Base-by-base conservation (phyloP, 148 eudicot species). In the Oxyria digyna region DNA sequence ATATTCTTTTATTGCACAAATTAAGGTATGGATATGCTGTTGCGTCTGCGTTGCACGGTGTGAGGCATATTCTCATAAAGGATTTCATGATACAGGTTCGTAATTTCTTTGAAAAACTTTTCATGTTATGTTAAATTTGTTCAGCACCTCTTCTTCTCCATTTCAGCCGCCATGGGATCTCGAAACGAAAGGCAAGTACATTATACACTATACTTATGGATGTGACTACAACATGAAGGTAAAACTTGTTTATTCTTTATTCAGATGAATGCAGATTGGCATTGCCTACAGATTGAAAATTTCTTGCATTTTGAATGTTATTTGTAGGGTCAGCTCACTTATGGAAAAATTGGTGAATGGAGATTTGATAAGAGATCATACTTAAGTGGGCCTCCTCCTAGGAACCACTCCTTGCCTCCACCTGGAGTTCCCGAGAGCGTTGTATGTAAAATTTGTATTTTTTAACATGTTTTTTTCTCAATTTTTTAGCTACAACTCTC, bases 21-120 rank as follows among this genome's bases (percentile, higher is more conserved):
- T 41, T 13, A 67, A 94, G 98, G 98, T 94, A 94, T 85, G 98
- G 89, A 31, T 94, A 94, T 81, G 98, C 98, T 29, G 82, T 90
- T 77, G 98, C 98, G 45, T 90, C 98, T 65, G 98, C 98, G 72
- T 82, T 94, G 77, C 97, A 94, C 66, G 96, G 90, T 68, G 97
- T 94, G 73, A 82, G 82, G 50, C 97, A 94, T 74, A 82, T 82
- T 78, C 97, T 90, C 68, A 87, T 85, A 40, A 86, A 87, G 73
- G 96, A 94, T 74, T 94, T 94, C 71, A 94, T 94, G 98, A 84
- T 94, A 70, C 98, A 94, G 97, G 98, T 94, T 48, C 69, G 29
- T 17, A 27, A 0, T 38, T 24, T 52, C 31, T 70, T 49, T 52
- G n/a, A 7, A 3, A 33, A 55, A 52, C 41, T 12, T 46, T 29